phyloP scores from a whole-genome alignment of 306 rosid genomes.

The Carpinus viminea region DNA sequence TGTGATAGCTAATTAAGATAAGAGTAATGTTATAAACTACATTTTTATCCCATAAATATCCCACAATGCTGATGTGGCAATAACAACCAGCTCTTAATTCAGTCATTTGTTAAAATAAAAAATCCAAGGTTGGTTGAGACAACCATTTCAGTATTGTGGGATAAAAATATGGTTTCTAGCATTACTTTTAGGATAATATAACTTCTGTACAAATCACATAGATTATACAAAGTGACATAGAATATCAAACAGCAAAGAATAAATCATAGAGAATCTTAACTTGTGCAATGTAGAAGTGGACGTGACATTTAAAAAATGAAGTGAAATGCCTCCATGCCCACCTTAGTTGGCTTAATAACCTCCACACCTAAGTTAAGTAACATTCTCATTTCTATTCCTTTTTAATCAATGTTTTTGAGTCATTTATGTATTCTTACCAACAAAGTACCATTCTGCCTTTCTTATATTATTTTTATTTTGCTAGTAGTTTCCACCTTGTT shows the following conservation, averaged over 20 bases:
- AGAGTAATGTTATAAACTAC: too few relatives aligned
- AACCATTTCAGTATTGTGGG: too few relatives aligned
- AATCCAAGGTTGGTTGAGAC: too few relatives aligned
- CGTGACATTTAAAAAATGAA: background rate
- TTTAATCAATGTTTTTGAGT: background rate
- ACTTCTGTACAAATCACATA: background rate
- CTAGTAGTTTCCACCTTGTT: background rate
- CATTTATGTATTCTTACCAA: background rate
- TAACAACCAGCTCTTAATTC: too few relatives aligned
- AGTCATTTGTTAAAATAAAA: too few relatives aligned
- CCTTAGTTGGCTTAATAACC: background rate
- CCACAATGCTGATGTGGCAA: too few relatives aligned
- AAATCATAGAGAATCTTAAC: background rate
- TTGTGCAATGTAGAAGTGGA: background rate
- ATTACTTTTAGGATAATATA: background rate
- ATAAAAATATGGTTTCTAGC: too few relatives aligned
- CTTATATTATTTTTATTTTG: background rate
- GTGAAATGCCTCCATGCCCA: background rate
- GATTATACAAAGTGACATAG: background rate
- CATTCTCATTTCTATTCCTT: slow-evolving; percentile 1
- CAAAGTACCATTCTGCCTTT: background rate
- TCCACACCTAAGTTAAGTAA: background rate
- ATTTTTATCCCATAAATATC: too few relatives aligned
- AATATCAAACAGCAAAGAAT: background rate
- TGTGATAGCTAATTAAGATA: background rate